Conservation (phyloP, 192 early-diverging fungal species). For the Backusella mclennaniae region DNA sequence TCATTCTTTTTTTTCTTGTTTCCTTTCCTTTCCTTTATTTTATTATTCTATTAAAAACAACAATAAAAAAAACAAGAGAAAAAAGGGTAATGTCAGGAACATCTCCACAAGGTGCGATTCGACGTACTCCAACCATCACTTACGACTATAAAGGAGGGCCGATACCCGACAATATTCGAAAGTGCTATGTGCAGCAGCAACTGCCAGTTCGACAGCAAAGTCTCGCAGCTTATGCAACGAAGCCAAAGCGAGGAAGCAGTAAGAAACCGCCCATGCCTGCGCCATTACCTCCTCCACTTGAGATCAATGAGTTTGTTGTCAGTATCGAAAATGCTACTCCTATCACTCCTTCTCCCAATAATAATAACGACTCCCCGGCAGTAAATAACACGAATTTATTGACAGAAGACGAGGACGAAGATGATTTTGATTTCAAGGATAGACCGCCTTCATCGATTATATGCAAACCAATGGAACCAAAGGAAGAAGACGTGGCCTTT, state of each 20-base stretch:
- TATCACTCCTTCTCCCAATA: not conserved
- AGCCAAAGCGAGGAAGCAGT: not conserved
- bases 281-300: not conserved
- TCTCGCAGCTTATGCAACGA: conserved; percentile 15
- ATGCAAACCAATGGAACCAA: not conserved
- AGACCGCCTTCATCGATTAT: conserved; percentile 28
- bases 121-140: conserved; percentile 3
- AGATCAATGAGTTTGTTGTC: not conserved
- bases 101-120: conserved; percentile 2
- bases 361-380: not conserved
- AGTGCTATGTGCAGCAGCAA: conserved; percentile 29
- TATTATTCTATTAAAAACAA: not conserved
- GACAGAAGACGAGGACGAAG: not conserved
- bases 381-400: not conserved
- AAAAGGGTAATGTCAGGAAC: not conserved
- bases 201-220: conserved; percentile 34
- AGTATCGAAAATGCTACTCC: not conserved
- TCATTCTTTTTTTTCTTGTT: not conserved
- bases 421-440: conserved; percentile 33
- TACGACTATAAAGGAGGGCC: conserved; percentile 17
- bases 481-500: not conserved
- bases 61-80: not conserved
- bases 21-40: not conserved
- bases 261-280: not conserved
- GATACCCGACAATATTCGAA: conserved; percentile 19